Conservation (phyloP, 2,329 filamentous ascomycete species). For the Cercospora citrullina region DNA sequence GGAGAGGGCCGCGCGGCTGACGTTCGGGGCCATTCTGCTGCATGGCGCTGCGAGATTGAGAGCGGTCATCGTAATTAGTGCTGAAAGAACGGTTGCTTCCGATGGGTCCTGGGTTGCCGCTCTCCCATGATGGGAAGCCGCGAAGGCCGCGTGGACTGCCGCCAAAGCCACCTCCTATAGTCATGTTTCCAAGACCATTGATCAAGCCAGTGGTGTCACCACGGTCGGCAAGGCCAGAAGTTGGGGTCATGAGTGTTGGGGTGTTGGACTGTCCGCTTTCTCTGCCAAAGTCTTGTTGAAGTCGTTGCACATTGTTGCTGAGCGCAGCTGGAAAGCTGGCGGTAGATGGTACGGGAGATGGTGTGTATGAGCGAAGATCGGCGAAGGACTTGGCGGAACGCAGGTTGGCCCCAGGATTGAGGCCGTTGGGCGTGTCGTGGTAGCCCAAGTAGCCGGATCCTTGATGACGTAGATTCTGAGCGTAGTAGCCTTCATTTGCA, state of each 20-base stretch:
- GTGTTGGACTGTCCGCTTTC: conserved; percentile 63
- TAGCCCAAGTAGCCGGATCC: conserved; percentile 75
- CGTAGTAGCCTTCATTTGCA: conserved; percentile 72
- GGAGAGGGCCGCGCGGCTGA: conserved; percentile 62
- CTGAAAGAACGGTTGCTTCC: conserved; percentile 65
- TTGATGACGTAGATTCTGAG: conserved; percentile 74
- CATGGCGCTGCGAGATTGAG: conserved; percentile 48
- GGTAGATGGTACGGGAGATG: conserved; percentile 85
- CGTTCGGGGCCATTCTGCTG: conserved; percentile 52
- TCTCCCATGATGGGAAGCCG: conserved; percentile 62
- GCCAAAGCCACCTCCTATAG: conserved; percentile 54
- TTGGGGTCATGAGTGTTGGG: conserved; percentile 63
- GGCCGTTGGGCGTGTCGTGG: conserved; percentile 67
- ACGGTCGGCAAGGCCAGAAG: conserved; percentile 39
- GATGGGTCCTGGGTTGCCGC: conserved; percentile 60
- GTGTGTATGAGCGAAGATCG: conserved; percentile 90
- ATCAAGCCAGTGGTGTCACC: conserved; percentile 52
- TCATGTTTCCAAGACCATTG: conserved; percentile 63
- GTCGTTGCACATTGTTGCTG: conserved; percentile 61
- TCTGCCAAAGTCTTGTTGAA: conserved; percentile 57
- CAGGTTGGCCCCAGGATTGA: conserved; percentile 73
- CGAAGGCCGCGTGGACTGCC: conserved; percentile 61
- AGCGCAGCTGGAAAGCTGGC: conserved; percentile 78
- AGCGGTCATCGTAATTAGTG: conserved; percentile 58
- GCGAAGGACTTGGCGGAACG: conserved; percentile 95